Evolutionary conservation across 2,329 filamentous ascomycete species (phyloP), one percentile per base, ranked within the genome.

Genomic region (Trichophaea hybrida): DNA sequence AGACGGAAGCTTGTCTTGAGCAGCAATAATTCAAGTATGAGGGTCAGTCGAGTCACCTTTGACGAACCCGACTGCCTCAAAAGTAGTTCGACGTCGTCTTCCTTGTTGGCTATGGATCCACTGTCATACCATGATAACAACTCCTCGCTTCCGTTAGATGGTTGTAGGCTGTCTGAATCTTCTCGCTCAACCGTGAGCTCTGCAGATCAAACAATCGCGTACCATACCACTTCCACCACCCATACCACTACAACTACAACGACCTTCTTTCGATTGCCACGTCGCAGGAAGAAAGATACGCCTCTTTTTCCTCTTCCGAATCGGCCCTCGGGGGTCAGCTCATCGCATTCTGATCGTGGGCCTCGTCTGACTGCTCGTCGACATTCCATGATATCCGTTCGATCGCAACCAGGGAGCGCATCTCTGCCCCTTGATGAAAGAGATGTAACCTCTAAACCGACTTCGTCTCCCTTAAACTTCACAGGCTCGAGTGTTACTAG

Each of bases 221-320:
- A 80, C 54, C 78, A 77, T 53, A 79, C 75, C 64, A 78, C 74
- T 51, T 80, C 77, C 57, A 83, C 77, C 5, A 84, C 82, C 8
- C 81, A 86, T 64, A 81, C 78, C 7, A 74, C 79, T 12, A 77
- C 80, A 33, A 79, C 80, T 5, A 83, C 80, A 38, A 85, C 79
- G 24, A 84, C 84, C 32, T 88, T 95, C 70, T 95, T 96, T 71
- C 83, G 83, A 60, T 77, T 97, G 64, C 81, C 84, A 37, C 84
- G 88, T 56, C 79, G 88, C 64, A 86, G 82, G 68, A 85, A 83
- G 68, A 88, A 85, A 69, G 82, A 85, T 61, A 80, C 82, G 33
- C 80, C 87, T 2, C 75, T 97, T 38, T 97, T 97, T 68, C 90
- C 91, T 60, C 77, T 97, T n/a, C 89, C 88, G 44, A 83, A 91